Conservation (phyloP, 2,329 filamentous ascomycete genomes). For the Fusarium chlamydosporum region DNA sequence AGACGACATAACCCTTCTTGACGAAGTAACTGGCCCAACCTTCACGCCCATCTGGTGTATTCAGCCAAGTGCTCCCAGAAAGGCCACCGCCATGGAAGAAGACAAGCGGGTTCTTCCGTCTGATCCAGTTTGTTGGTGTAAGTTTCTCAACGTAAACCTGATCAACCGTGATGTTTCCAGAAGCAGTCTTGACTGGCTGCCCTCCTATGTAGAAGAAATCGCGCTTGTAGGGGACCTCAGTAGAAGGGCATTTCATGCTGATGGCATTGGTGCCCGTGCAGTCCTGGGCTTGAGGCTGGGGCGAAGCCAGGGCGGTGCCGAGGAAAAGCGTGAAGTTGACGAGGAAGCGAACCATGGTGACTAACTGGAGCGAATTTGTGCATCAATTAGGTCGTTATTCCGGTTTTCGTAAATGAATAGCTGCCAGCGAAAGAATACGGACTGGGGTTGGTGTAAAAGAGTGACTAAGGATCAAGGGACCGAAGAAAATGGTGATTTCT, state of each 20-base stretch:
- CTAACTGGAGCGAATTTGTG: not conserved
- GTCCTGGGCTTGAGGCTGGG: not conserved
- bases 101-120: constrained; percentile 34
- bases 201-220: constrained; percentile 43
- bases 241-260: constrained; percentile 28
- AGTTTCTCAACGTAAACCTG: constrained; percentile 44
- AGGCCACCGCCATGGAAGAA: constrained; percentile 43
- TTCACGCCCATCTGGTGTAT: constrained; percentile 33
- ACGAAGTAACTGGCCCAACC: constrained; percentile 44
- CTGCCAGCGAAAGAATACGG: constrained; percentile 2
- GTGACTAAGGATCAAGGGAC: not conserved
- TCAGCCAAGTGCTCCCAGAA: constrained; percentile 41
- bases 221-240: constrained; percentile 30
- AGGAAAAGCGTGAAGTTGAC: constrained; percentile 28
- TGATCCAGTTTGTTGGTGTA: not conserved
- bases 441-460: constrained; percentile 1
- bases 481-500: not conserved
- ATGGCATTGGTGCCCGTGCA: constrained; percentile 35
- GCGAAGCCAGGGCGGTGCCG: constrained; percentile 11
- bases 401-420: constrained; percentile 1
- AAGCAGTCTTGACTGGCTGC: constrained; percentile 7
- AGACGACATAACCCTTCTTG: constrained; percentile 32
- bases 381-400: not conserved
- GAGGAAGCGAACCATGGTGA: constrained; percentile 29
- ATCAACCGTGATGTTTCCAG: constrained; percentile 38